phyloP scores from a whole-genome alignment of 106 monocot species.

The Allium sativum region DNA sequence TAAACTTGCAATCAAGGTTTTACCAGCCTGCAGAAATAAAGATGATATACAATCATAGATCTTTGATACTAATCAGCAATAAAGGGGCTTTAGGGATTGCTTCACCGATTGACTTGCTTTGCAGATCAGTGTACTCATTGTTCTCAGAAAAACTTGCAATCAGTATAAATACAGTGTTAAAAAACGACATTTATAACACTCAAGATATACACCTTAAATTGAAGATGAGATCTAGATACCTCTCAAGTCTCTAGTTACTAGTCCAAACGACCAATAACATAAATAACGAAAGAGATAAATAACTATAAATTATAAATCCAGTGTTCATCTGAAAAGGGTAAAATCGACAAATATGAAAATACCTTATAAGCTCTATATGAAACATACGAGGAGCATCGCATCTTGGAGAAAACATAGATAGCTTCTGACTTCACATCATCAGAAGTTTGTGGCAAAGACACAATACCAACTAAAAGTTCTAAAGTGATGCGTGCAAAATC shows the following conservation, averaged over 20 bases:
- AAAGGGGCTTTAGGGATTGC: not conserved
- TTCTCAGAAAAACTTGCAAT: not conserved
- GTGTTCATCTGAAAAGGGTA: not conserved
- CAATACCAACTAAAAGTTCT: constrained; percentile 33
- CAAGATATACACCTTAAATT: not conserved
- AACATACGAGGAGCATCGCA: constrained; percentile 52
- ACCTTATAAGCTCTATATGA: constrained; percentile 67
- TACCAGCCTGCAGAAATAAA: constrained; percentile 43
- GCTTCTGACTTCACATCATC: constrained; percentile 39
- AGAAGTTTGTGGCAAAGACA: constrained; percentile 20
- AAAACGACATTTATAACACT: not conserved
- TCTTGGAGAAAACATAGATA: constrained; percentile 47
- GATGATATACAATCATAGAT: not conserved
- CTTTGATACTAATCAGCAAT: not conserved
- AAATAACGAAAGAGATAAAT: not conserved
- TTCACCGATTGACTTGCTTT: not conserved
- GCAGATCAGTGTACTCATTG: not conserved
- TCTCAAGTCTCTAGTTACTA: not conserved
- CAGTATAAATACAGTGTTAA: no score
- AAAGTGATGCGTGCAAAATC: constrained; percentile 68
- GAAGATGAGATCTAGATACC: not conserved
- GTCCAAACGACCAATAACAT: not conserved
- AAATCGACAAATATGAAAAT: not conserved
- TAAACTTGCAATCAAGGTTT: constrained; percentile 24
- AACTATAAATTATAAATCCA: not conserved